Evolutionary conservation across 768 basidiomycete genomes (phyloP).

Genomic region (Pleurotus djamor): DNA sequence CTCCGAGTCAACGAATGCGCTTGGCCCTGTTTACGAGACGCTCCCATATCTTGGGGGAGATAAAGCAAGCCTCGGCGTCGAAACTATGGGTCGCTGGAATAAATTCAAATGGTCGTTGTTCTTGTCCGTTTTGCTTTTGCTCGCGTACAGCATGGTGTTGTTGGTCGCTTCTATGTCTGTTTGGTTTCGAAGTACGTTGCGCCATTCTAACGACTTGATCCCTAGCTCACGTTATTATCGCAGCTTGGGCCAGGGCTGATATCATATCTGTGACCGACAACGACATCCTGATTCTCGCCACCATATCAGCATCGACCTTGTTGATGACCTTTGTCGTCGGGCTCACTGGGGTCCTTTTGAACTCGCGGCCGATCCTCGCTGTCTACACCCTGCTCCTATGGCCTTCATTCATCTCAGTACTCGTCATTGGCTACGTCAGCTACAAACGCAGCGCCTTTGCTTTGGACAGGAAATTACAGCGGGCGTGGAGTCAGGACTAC

Average conservation of each 20-base stretch:
- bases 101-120: conserved; percentile 61
- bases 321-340: conserved; percentile 61
- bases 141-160: conserved; percentile 50
- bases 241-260: conserved; percentile 58
- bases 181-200: conserved; percentile 52
- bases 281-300: conserved; percentile 53
- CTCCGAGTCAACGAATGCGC: not conserved
- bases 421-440: conserved; percentile 60
- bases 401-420: conserved; percentile 55
- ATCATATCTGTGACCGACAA: conserved; percentile 61
- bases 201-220: not conserved
- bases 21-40: not conserved
- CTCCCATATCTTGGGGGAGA: conserved; percentile 26
- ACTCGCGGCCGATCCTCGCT: conserved; percentile 67
- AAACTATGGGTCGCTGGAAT: conserved; percentile 51
- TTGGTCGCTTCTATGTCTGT: conserved; percentile 52
- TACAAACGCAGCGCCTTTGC: conserved; percentile 61
- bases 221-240: conserved; percentile 1
- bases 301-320: conserved; percentile 52
- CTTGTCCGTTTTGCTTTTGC: conserved; percentile 50
- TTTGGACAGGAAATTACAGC: conserved; percentile 64
- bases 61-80: conserved; percentile 33
- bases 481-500: conserved; percentile 67
- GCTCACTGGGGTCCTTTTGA: conserved; percentile 56
- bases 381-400: conserved; percentile 68